These are phyloP conservation scores for Quercus glauca DNA, from an alignment of 306 rosid genomes.

Conservation along the genomic window DNA sequence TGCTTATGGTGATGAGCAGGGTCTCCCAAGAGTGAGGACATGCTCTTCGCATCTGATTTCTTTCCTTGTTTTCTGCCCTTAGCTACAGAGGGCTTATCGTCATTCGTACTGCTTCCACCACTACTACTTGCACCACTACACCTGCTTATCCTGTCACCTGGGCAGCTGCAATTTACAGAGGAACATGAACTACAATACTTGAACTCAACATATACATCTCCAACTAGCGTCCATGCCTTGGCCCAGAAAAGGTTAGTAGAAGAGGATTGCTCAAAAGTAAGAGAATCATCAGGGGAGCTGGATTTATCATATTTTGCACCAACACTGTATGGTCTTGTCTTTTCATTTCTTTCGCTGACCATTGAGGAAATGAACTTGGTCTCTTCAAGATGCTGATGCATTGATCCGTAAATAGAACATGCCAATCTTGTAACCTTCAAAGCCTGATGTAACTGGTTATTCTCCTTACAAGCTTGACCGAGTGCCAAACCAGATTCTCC, in stretches of 20 bases:
- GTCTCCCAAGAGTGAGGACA: conserved; percentile 43
- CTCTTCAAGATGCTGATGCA: conserved; percentile 91
- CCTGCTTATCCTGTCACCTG: conserved; percentile 90
- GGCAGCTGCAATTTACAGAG: conserved; percentile 93
- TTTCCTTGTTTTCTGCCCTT: conserved; percentile 62
- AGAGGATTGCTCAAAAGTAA: conserved; percentile 56
- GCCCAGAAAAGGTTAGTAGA: conserved; percentile 87
- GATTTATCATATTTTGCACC: conserved; percentile 36
- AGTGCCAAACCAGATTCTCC: conserved; percentile 96
- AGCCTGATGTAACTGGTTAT: conserved; percentile 74
- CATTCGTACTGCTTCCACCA: background rate
- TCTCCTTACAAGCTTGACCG: conserved; percentile 82
- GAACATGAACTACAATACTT: conserved; percentile 82
- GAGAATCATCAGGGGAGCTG: conserved; percentile 32
- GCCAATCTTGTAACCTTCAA: conserved; percentile 82
- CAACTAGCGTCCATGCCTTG: conserved; percentile 86
- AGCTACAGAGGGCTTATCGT: conserved; percentile 29
- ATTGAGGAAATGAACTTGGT: conserved; percentile 80
- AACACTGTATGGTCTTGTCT: conserved; percentile 27
- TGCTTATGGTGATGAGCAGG: conserved; percentile 27
- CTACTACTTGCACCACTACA: conserved; percentile 95
- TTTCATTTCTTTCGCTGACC: conserved; percentile 42
- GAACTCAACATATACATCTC: conserved; percentile 78
- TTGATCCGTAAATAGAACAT: conserved; percentile 91
- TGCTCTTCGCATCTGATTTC: conserved; percentile 42